These are phyloP conservation scores for Coemansia sp. DNA, from an alignment of 192 early-diverging fungal species.

Conservation along the genomic window DNA sequence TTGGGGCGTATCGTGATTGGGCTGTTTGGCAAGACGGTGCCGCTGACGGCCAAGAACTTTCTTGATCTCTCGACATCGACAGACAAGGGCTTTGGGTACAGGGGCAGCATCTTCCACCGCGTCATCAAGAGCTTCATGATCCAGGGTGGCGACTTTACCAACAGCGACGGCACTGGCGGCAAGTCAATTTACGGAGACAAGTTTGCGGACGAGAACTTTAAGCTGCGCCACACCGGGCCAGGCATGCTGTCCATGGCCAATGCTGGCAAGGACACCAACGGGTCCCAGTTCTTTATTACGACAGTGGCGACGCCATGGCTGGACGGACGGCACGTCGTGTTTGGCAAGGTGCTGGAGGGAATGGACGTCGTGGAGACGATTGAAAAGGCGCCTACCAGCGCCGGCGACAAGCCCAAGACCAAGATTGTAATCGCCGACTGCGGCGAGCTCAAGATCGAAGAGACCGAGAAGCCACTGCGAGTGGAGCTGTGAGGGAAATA, in stretches of 20 bases:
- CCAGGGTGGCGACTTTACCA: constrained; percentile 87
- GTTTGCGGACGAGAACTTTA: constrained; percentile 78
- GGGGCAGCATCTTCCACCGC: constrained; percentile 81
- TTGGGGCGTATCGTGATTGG: constrained; percentile 45
- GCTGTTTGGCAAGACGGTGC: constrained; percentile 73
- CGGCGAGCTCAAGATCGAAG: constrained; percentile 71
- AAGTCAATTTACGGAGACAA: constrained; percentile 79
- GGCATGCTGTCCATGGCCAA: constrained; percentile 81
- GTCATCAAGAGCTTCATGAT: constrained; percentile 86
- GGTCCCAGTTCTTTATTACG: constrained; percentile 83
- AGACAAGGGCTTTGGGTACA: constrained; percentile 56
- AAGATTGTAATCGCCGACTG: constrained; percentile 70
- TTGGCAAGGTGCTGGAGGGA: constrained; percentile 71
- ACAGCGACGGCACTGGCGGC: constrained; percentile 76
- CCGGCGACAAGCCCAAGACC: constrained; percentile 65
- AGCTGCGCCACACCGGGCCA: constrained; percentile 62
- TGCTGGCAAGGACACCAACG: constrained; percentile 73
- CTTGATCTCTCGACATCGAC: constrained; percentile 60
- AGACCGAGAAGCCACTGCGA: constrained; percentile 38
- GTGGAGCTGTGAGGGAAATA: constrained; percentile 41
- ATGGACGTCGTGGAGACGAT: constrained; percentile 74
- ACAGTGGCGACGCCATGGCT: constrained; percentile 69
- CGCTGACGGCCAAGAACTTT: constrained; percentile 96
- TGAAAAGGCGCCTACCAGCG: constrained; percentile 45
- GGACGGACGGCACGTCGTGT: constrained; percentile 76